Conservation (phyloP, 768 basidiomycete genomes). For the Podaxis carcinomalis region DNA sequence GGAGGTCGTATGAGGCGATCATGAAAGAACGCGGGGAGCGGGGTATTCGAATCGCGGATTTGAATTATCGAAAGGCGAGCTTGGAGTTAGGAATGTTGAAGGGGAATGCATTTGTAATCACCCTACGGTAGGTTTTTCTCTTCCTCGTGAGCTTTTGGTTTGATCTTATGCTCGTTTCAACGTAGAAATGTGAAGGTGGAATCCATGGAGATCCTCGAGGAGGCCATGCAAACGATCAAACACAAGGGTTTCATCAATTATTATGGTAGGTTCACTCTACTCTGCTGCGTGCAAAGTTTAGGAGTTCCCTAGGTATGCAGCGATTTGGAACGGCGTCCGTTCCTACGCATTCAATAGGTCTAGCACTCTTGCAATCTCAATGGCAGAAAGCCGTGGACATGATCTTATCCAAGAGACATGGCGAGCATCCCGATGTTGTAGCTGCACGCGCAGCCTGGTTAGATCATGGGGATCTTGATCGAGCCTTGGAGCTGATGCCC, state of each 20-base stretch:
- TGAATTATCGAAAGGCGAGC: conserved; percentile 77
- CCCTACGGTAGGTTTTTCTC: conserved; percentile 61
- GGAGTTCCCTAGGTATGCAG: conserved; percentile 75
- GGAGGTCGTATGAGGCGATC: conserved; percentile 52
- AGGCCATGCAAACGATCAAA: conserved; percentile 74
- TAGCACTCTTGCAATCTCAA: conserved; percentile 83
- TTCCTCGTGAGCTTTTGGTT: background rate
- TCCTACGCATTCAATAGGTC: conserved; percentile 91
- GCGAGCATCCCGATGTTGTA: conserved; percentile 90
- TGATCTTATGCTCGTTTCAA: background rate
- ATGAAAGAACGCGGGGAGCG: conserved; percentile 78
- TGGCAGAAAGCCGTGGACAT: conserved; percentile 87
- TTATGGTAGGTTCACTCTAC: conserved; percentile 55
- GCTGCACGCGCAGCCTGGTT: conserved; percentile 85
- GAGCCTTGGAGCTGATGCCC: conserved; percentile 83
- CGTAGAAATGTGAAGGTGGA: conserved; percentile 83
- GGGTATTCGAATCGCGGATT: conserved; percentile 83
- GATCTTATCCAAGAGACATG: conserved; percentile 77
- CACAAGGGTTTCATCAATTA: conserved; percentile 94
- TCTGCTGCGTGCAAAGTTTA: conserved; percentile 10
- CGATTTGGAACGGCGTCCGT: conserved; percentile 96
- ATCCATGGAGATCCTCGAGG: conserved; percentile 66
- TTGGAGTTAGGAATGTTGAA: conserved; percentile 95
- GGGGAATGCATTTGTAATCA: conserved; percentile 94
- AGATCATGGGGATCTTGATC: conserved; percentile 74